Percentiles rank a stretch among this genome's conserved stretches.
phyloP scores from a whole-genome alignment of 2,329 filamentous ascomycete genomes.

The Alternaria arbusti region DNA sequence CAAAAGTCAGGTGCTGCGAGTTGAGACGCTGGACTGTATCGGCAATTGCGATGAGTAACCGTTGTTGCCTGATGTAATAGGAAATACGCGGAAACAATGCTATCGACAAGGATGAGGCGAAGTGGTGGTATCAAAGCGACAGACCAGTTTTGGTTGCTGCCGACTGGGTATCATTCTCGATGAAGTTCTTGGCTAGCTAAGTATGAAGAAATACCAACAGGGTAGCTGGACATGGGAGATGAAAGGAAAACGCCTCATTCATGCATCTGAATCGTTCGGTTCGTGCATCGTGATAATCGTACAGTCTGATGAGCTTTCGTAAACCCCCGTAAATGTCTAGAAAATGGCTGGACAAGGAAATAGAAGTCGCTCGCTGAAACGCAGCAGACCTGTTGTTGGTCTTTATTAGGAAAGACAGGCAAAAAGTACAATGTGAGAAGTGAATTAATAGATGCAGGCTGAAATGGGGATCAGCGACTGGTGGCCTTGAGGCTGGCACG shows the following conservation, averaged over 20 bases:
- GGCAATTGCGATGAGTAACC: not conserved
- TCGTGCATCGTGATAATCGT: constrained; percentile 14
- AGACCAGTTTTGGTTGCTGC: constrained; percentile 3
- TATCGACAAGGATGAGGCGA: not conserved
- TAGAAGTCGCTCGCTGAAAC: constrained; percentile 9
- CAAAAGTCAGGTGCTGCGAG: not conserved
- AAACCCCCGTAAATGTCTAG: not conserved
- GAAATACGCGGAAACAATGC: not conserved
- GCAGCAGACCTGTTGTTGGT: constrained; percentile 11
- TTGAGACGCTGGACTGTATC: not conserved
- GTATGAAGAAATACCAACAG: constrained; percentile 6
- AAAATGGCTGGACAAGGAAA: constrained; percentile 1
- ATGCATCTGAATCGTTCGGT: constrained; percentile 22
- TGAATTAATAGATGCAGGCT: not conserved
- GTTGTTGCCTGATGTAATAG: not conserved
- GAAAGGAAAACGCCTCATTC: constrained; percentile 29
- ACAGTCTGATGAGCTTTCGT: constrained; percentile 1
- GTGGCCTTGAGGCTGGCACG: constrained; percentile 43
- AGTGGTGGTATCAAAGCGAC: not conserved
- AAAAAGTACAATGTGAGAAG: not conserved
- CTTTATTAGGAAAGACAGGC: not conserved
- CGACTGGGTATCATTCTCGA: constrained; percentile 17
- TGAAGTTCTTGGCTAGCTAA: constrained; percentile 12
- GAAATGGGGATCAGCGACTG: constrained; percentile 12
- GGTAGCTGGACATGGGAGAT: constrained; percentile 4